These are phyloP conservation scores for Isatis tinctoria DNA, from an alignment of 345 rosid species.

Conservation along the genomic window DNA sequence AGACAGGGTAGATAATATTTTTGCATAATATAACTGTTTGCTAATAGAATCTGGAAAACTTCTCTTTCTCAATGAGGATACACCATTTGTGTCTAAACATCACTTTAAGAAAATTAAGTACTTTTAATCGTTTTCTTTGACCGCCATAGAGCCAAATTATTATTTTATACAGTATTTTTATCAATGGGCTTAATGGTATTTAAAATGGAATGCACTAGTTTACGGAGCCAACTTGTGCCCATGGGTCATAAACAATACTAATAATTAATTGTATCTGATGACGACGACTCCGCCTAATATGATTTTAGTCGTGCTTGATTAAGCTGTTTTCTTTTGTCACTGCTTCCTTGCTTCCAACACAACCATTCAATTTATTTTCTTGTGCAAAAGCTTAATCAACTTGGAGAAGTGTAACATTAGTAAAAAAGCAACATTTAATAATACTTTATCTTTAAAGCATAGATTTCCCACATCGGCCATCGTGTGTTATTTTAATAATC, in stretches of 20 bases:
- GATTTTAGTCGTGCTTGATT: conserved; percentile 14
- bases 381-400: conserved; percentile 1
- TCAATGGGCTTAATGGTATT: neutral
- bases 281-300: conserved; percentile 6
- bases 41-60: conserved; percentile 19
- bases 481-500: neutral
- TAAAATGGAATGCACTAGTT: conserved; percentile 6
- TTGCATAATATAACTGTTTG: conserved; percentile 1
- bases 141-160: neutral
- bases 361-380: neutral
- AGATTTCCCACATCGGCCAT: neutral
- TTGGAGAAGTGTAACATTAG: neutral
- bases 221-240: conserved; percentile 3
- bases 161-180: conserved; percentile 10
- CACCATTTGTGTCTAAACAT: conserved; percentile 26
- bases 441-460: neutral
- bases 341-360: conserved; percentile 38
- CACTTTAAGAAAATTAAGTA: neutral
- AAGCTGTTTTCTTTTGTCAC: conserved; percentile 6
- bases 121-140: conserved; percentile 12
- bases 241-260: conserved; percentile 6
- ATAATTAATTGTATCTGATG: conserved; percentile 11
- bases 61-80: neutral
- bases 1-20: conserved; percentile 5
- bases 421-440: neutral